Base-by-base conservation (phyloP, 2,329 filamentous ascomycete species). In the Ophiobolus disseminans region DNA sequence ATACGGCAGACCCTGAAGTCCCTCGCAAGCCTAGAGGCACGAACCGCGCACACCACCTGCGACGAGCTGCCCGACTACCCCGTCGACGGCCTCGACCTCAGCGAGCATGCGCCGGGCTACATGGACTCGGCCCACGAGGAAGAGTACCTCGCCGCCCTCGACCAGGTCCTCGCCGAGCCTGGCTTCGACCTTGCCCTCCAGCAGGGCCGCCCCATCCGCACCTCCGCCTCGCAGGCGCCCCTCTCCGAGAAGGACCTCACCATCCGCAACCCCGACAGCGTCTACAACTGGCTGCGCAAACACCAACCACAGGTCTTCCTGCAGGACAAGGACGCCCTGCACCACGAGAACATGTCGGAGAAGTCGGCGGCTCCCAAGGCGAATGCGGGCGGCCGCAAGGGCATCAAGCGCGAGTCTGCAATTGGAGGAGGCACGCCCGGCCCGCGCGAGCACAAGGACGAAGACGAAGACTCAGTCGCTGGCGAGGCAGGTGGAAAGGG, bases 201-300 rank as follows among this genome's bases (percentile, higher is more conserved):
- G 56, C 66, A 74, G 30, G 68, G 66, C 40, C 63, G 77, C 55
- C 73, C 73, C 51, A 60, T 67, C 69, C 60, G 65, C 73, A 64
- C 63, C 48, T 48, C 68, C 32, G 77, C 73, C 62, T 74, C 64
- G 58, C 72, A 69, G 53, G 60, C 67, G 47, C 75, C 72, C 31
- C 68, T 78, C 48, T 68, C 70, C 47, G 75, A 77, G 65, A 75
- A 79, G 48, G 78, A 84, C 42, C 72, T 80, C 34, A 80, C 85
- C 45, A 73, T 91, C 19, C 83, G 83, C 41, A 97, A 97, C 70
- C 91, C 92, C 0, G 89, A 91, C 32, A 95, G 90, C 50, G 92
- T 96, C 3, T 95, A 96, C 76, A 97, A 95, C 73, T 99, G 94
- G 94, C 83, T 99, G 10, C 84, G 90, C 55, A 86, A 90, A 68